These are phyloP conservation scores for Trametes sanguinea DNA, from an alignment of 768 basidiomycete genomes.

Conservation along the genomic window DNA sequence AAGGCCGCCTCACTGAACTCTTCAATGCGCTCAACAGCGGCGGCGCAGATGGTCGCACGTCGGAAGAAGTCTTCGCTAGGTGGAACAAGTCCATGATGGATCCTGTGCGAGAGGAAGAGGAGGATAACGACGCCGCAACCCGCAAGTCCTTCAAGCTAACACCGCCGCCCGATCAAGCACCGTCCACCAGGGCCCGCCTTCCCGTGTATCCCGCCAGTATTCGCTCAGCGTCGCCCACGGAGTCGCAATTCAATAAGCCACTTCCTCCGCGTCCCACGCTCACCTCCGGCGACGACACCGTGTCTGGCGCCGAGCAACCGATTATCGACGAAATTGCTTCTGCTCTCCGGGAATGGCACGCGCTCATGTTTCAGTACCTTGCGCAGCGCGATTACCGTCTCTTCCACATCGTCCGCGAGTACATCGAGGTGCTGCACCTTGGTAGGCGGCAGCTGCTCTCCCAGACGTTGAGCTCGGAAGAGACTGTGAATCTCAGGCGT, in stretches of 20 bases:
- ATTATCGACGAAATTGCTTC: conserved; percentile 98
- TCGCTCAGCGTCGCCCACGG: conserved; percentile 63
- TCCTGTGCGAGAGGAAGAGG: conserved; percentile 63
- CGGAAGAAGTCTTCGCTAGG: conserved; percentile 32
- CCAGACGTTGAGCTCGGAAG: conserved; percentile 84
- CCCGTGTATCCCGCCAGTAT: conserved; percentile 75
- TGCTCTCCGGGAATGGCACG: conserved; percentile 94
- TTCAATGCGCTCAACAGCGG: conserved; percentile 55
- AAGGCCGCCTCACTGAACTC: conserved; percentile 79
- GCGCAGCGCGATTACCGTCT: conserved; percentile 86
- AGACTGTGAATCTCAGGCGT: conserved; percentile 75
- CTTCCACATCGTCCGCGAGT: conserved; percentile 82
- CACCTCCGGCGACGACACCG: conserved; percentile 92
- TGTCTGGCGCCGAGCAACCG: conserved; percentile 78
- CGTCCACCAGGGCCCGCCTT: conserved; percentile 68
- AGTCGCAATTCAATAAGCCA: conserved; percentile 67
- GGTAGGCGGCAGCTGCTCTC: conserved; percentile 90
- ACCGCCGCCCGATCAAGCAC: conserved; percentile 75
- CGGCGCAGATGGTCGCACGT: conserved; percentile 48
- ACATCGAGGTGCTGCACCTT: conserved; percentile 88
- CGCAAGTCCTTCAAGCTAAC: conserved; percentile 72
- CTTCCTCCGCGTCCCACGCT: conserved; percentile 91
- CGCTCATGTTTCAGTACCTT: conserved; percentile 88
- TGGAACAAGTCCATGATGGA: conserved; percentile 43
- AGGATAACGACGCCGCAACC: conserved; percentile 48